Conservation (phyloP, 306 rosid species). For the Vigna reflexopilosa region DNA sequence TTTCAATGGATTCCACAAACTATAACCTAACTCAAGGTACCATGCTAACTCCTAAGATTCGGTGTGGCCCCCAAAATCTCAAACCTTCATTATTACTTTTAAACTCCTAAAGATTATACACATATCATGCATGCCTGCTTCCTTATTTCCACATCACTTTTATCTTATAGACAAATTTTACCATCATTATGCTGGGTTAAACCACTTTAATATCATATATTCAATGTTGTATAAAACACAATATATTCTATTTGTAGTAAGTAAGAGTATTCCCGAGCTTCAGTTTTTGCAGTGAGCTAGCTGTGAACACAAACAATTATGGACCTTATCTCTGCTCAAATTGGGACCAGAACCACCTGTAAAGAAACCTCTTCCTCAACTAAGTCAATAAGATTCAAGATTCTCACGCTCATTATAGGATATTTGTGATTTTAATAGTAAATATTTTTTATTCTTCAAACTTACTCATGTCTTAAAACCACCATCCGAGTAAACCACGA, state of each 20-base stretch:
- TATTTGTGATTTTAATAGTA: not conserved
- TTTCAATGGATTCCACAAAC: conserved; percentile 66
- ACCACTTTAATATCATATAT: conserved; percentile 9
- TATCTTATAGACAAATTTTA: not conserved
- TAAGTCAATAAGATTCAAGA: conserved; percentile 5
- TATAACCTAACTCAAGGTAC: conserved; percentile 41
- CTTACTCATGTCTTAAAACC: not conserved
- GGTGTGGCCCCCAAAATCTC: conserved; percentile 42
- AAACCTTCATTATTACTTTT: not conserved
- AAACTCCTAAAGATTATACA: not conserved
- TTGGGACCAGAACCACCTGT: conserved; percentile 32
- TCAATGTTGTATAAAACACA: too few species aligned
- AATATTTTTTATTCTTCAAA: not conserved
- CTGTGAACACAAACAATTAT: conserved; percentile 32
- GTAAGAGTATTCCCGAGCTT: conserved; percentile 4
- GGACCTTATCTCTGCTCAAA: conserved; percentile 34
- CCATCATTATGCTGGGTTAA: conserved; percentile 7
- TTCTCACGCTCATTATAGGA: not conserved
- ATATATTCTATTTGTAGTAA: not conserved
- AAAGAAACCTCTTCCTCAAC: not conserved
- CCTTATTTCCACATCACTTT: not conserved
- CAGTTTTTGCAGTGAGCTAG: conserved; percentile 19
- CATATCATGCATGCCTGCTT: conserved; percentile 18
- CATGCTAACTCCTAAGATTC: conserved; percentile 73
- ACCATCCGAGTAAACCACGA: not conserved